These are phyloP conservation scores for Boletus reticuloceps DNA, from an alignment of 768 basidiomycete genomes.

Conservation along the genomic window DNA sequence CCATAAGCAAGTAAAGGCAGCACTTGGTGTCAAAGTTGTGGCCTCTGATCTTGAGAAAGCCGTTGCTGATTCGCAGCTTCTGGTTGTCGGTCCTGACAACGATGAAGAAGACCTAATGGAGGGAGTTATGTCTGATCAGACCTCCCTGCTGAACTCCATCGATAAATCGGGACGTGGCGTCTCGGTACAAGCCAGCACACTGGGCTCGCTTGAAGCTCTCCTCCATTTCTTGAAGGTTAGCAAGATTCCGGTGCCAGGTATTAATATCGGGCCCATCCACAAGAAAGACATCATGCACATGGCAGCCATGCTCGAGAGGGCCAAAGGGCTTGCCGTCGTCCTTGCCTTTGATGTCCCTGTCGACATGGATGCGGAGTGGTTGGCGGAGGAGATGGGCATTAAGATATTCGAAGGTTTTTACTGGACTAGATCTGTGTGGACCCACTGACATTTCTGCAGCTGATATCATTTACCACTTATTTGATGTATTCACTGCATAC, in stretches of 20 bases:
- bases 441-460: no score
- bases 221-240: slow-evolving; percentile 91
- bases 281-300: no score
- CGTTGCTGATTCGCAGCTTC: slow-evolving; percentile 91
- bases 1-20: slow-evolving; percentile 96
- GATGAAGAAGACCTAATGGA: slow-evolving; percentile 94
- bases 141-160: slow-evolving; percentile 81
- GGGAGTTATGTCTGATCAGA: slow-evolving; percentile 95
- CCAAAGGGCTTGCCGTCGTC: no score
- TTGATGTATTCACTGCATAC: no score
- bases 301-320: no score
- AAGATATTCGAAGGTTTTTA: no score
- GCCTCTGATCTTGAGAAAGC: slow-evolving; percentile 97
- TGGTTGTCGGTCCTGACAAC: slow-evolving; percentile 92
- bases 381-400: no score
- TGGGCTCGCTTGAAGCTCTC: slow-evolving; percentile 95
- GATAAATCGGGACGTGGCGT: slow-evolving; percentile 97
- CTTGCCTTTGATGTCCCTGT: no score
- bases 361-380: no score
- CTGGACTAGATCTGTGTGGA: no score
- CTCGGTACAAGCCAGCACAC: slow-evolving; percentile 95
- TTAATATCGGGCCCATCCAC: no score
- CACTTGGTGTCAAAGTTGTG: slow-evolving; percentile 92
- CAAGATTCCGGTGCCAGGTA: slow-evolving; percentile 96
- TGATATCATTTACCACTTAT: no score